Percentiles rank a stretch among this genome's conserved stretches.
Conservation (phyloP, 768 basidiomycete species). For the Roridomyces roridus region DNA sequence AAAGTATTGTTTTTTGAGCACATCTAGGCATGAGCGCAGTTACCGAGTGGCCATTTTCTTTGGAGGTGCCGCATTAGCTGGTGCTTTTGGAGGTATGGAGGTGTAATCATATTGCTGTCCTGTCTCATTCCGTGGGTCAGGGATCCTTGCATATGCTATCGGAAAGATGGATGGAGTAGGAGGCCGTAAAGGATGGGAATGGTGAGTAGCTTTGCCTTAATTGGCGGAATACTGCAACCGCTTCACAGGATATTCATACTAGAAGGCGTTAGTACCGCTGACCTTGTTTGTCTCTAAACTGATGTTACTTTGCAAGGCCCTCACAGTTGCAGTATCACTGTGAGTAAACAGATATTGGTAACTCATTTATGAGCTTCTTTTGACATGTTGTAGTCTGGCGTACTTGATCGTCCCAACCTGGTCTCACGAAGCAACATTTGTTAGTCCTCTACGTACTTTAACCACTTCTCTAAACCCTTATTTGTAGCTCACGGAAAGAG, state of each 20-base stretch:
- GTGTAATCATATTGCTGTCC: neutral
- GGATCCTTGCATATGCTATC: constrained; percentile 63
- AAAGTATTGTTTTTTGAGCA: neutral
- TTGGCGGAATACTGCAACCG: neutral
- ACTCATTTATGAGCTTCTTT: neutral
- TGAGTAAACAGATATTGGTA: neutral
- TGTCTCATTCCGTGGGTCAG: constrained; percentile 30
- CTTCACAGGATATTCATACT: constrained; percentile 60
- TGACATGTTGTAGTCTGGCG: constrained; percentile 31
- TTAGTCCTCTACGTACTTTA: constrained; percentile 36
- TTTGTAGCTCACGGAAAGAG: constrained; percentile 55
- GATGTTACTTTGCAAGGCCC: constrained; percentile 17
- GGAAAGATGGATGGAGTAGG: constrained; percentile 67
- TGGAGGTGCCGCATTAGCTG: constrained; percentile 64
- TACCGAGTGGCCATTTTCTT: constrained; percentile 70
- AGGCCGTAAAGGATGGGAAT: constrained; percentile 67
- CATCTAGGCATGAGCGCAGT: constrained; percentile 57
- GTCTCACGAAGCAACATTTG: constrained; percentile 63
- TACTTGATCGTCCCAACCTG: constrained; percentile 66
- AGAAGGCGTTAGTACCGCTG: constrained; percentile 43
- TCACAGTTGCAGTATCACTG: constrained; percentile 56
- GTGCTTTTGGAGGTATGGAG: constrained; percentile 64
- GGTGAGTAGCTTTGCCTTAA: constrained; percentile 36
- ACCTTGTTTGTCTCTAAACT: neutral
- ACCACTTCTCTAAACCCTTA: constrained; percentile 42